Percentiles rank a stretch among this genome's conserved stretches.
These are phyloP conservation scores for Globisporangium emineosum DNA, from an alignment of 352 stramenopile species.

Conservation along the genomic window DNA sequence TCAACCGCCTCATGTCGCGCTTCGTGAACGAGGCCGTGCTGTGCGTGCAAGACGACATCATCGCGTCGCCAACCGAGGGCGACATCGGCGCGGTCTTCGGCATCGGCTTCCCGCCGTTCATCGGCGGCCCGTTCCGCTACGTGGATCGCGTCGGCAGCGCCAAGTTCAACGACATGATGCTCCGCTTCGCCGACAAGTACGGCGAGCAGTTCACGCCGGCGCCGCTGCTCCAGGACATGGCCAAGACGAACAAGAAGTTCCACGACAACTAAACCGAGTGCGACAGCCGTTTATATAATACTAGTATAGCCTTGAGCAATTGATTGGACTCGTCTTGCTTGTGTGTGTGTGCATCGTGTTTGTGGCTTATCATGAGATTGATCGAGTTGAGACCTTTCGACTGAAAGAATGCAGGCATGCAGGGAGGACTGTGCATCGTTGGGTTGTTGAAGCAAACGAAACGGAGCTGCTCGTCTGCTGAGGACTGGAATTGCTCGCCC, in stretches of 20 bases:
- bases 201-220: constrained; percentile 95
- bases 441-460: neutral
- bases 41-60: constrained; percentile 97
- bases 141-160: constrained; percentile 92
- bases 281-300: constrained; percentile 9
- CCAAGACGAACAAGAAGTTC: constrained; percentile 97
- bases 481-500: neutral
- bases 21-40: constrained; percentile 98
- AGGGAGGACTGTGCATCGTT: neutral
- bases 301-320: constrained; percentile 2
- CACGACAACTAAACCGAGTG: constrained; percentile 64
- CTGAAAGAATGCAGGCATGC: neutral
- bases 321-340: constrained; percentile 4
- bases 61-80: constrained; percentile 94
- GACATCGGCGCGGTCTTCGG: constrained; percentile 99
- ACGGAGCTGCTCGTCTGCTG: neutral
- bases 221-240: constrained; percentile 96
- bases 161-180: constrained; percentile 96
- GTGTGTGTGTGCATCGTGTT: neutral
- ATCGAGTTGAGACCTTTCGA: neutral
- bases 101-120: constrained; percentile 97
- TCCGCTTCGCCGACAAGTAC: constrained; percentile 93
- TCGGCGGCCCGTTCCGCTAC: constrained; percentile 96
- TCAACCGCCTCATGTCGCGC: constrained; percentile 93
- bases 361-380: neutral